Evolutionary conservation across 2,329 filamentous ascomycete genomes (phyloP).

Genomic region (Penicillium janthinellum): DNA sequence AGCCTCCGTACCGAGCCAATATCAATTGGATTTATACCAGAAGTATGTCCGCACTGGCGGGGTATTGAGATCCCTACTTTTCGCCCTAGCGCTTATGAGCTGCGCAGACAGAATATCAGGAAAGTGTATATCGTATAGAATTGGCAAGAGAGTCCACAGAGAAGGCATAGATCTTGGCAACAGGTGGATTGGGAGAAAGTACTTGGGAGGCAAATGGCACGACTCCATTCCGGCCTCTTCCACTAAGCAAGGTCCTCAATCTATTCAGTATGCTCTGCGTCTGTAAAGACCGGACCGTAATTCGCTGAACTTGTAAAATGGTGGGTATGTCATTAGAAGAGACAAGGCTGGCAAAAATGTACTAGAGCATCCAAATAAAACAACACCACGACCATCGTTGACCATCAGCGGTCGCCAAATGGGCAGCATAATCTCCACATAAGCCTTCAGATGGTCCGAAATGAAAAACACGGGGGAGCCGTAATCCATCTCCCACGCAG

Average conservation of each 20-base stretch:
- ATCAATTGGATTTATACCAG: background rate
- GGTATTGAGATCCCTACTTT: too few species aligned
- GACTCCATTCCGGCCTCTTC: background rate
- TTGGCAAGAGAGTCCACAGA: too few species aligned
- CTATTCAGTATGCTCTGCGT: background rate
- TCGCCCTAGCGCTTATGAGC: too few species aligned
- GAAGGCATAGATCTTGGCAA: too few species aligned
- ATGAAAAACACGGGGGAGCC: background rate
- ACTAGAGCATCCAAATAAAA: background rate
- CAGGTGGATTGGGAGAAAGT: too few species aligned
- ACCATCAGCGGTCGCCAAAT: background rate
- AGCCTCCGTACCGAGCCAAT: too few species aligned
- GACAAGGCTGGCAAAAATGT: slow-evolving; percentile 4
- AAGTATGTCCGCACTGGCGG: background rate
- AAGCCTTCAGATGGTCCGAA: background rate
- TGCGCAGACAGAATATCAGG: too few species aligned
- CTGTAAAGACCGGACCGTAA: background rate
- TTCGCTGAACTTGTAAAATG: background rate
- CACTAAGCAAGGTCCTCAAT: background rate
- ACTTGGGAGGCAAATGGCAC: too few species aligned
- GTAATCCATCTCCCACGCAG: background rate
- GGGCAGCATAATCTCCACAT: background rate
- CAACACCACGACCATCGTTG: background rate
- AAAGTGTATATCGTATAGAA: too few species aligned
- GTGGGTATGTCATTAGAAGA: slow-evolving; percentile 15